These are phyloP conservation scores for Leonotis leonurus DNA, from an alignment of 257 asterid species.

Conservation along the genomic window DNA sequence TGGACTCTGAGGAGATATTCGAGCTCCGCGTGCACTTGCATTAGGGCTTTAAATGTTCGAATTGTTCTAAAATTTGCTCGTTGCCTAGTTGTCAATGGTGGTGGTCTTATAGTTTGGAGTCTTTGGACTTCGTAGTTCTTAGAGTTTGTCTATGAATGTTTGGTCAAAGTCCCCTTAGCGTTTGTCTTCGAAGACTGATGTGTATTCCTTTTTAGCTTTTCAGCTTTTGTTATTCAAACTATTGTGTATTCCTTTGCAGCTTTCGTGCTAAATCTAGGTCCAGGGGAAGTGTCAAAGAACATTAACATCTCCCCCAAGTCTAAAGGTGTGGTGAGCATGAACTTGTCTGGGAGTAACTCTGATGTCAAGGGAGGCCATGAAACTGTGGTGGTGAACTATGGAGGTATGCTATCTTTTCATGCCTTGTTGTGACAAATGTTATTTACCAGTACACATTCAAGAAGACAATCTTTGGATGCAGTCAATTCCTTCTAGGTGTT, in stretches of 20 bases:
- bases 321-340: conserved; percentile 43
- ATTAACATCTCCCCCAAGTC: conserved; percentile 53
- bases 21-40: conserved; percentile 4
- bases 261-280: conserved; percentile 45
- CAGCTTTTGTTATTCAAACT: neutral
- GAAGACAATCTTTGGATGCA: neutral
- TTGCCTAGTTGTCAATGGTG: neutral
- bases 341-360: conserved; percentile 35
- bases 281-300: conserved; percentile 38
- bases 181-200: too few relatives aligned
- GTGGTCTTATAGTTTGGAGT: neutral
- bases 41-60: neutral
- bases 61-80: neutral
- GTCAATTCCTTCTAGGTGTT: neutral
- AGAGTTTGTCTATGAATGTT: neutral
- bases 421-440: neutral
- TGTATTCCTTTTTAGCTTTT: too few relatives aligned
- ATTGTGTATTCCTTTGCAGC: conserved; percentile 38
- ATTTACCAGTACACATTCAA: neutral
- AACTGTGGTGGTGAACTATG: conserved; percentile 18
- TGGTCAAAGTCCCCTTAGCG: neutral
- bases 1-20: neutral
- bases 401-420: conserved; percentile 27
- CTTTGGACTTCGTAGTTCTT: neutral
- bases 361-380: conserved; percentile 37